Conservation (phyloP, 805 yeast genomes). For the Kregervanrija pseudodelftensis region DNA sequence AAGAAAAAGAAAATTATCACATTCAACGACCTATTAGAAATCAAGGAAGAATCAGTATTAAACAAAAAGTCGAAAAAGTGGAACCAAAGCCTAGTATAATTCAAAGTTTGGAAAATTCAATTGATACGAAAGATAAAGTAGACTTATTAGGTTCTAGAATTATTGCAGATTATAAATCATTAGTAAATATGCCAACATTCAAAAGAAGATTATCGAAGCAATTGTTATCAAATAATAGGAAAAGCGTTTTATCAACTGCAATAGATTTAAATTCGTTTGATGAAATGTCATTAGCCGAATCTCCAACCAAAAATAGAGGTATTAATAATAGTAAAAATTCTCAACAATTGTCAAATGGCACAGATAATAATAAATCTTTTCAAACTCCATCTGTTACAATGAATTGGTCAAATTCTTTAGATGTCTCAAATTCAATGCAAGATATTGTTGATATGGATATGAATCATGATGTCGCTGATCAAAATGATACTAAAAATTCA, state of each 20-base stretch:
- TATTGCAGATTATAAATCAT: slow-evolving; percentile 56
- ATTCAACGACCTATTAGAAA: background rate
- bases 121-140: slow-evolving; percentile 28
- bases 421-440: slow-evolving; percentile 15
- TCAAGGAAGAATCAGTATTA: background rate
- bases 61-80: background rate
- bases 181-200: slow-evolving; percentile 11
- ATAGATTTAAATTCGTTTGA: slow-evolving; percentile 9
- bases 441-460: slow-evolving; percentile 8
- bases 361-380: slow-evolving; percentile 16
- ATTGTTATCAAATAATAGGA: slow-evolving; percentile 14
- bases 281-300: slow-evolving; percentile 14
- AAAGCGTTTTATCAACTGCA: slow-evolving; percentile 17
- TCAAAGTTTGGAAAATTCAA: slow-evolving; percentile 3
- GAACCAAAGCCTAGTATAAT: slow-evolving; percentile 1
- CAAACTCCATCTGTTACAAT: slow-evolving; percentile 29
- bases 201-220: slow-evolving; percentile 21
- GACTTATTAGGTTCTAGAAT: slow-evolving; percentile 68
- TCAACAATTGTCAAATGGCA: background rate
- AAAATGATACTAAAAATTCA: too few relatives aligned
- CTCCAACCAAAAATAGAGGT: slow-evolving; percentile 15
- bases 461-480: slow-evolving; percentile 8
- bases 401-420: slow-evolving; percentile 31
- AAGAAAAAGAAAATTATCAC: slow-evolving; percentile 3
- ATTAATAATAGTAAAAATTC: background rate